phyloP scores from a whole-genome alignment of 345 rosid genomes.

The Cardamine chenopodiifolia region DNA sequence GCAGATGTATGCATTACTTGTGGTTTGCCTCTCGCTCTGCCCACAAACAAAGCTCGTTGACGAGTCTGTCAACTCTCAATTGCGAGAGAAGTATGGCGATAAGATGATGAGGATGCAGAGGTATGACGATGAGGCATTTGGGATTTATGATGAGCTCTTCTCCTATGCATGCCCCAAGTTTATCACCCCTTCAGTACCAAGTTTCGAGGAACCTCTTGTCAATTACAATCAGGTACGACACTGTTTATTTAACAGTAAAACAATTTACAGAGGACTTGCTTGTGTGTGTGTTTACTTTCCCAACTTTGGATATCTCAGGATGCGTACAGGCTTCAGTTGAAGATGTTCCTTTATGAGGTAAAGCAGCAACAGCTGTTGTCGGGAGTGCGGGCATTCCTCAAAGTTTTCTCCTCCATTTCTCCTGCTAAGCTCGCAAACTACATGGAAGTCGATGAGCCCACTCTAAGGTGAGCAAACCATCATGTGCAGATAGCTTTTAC shows the following conservation, averaged over 20 bases:
- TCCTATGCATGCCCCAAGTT: conserved; percentile 99
- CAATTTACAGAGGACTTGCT: background rate
- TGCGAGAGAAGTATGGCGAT: conserved; percentile 97
- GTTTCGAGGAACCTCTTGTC: conserved; percentile 91
- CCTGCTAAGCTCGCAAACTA: conserved; percentile 82
- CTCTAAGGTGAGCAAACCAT: conserved; percentile 58
- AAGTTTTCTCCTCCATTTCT: conserved; percentile 85
- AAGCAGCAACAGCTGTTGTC: conserved; percentile 89
- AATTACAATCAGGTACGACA: conserved; percentile 84
- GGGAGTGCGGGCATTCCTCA: conserved; percentile 83
- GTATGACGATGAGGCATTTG: conserved; percentile 87
- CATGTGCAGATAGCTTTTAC: background rate
- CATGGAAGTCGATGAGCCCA: conserved; percentile 94
- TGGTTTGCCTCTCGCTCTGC: conserved; percentile 82
- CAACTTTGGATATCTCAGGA: conserved; percentile 52
- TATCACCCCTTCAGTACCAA: conserved; percentile 91
- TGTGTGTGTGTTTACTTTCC: conserved; percentile 13
- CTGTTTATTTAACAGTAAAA: background rate
- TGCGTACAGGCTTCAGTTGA: conserved; percentile 94
- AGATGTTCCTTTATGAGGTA: conserved; percentile 91
- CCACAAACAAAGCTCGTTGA: conserved; percentile 92
- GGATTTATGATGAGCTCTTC: conserved; percentile 87
- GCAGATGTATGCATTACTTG: conserved; percentile 97
- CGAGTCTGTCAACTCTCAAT: conserved; percentile 81
- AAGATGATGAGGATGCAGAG: conserved; percentile 95